phyloP scores from a whole-genome alignment of 176 grass and related monocot species.

The Lolium perenne region DNA sequence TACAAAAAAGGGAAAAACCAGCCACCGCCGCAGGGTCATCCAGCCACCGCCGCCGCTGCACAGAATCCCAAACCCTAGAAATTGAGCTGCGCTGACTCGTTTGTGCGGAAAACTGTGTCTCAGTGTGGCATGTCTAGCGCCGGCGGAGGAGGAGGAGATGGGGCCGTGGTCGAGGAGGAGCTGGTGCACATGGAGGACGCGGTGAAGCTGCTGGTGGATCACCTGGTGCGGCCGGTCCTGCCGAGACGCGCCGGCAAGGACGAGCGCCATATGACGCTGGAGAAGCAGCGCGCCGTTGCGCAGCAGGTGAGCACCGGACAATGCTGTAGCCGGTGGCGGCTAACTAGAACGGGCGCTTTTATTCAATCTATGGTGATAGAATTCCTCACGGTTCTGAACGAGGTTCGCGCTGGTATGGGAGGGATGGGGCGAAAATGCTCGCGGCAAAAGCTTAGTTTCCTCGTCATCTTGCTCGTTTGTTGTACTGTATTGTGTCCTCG shows the following conservation, averaged over 20 bases:
- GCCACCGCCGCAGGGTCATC: neutral
- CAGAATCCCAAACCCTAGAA: slow-evolving; percentile 27
- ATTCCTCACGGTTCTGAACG: neutral
- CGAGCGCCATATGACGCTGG: neutral
- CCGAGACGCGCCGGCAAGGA: neutral
- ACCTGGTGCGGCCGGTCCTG: slow-evolving; percentile 61
- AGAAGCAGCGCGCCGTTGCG: slow-evolving; percentile 53
- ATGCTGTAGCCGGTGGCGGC: no score
- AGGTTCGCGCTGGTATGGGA: neutral
- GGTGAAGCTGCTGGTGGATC: slow-evolving; percentile 60
- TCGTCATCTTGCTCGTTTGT: no score
- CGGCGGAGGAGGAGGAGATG: neutral
- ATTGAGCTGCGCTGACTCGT: neutral
- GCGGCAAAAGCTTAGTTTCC: no score
- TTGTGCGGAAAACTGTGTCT: neutral
- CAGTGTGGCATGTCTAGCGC: neutral
- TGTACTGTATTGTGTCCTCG: no score
- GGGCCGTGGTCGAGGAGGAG: neutral
- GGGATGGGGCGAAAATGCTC: neutral
- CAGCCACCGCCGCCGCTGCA: neutral
- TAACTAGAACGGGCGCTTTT: neutral
- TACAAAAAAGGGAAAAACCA: neutral
- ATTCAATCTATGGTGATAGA: neutral
- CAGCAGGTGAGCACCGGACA: slow-evolving; percentile 50
- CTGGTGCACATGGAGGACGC: slow-evolving; percentile 68